Percentiles rank a stretch among this genome's conserved stretches.
Evolutionary conservation across 2,329 filamentous ascomycete genomes (phyloP).

Genomic region (Curvularia sp.): DNA sequence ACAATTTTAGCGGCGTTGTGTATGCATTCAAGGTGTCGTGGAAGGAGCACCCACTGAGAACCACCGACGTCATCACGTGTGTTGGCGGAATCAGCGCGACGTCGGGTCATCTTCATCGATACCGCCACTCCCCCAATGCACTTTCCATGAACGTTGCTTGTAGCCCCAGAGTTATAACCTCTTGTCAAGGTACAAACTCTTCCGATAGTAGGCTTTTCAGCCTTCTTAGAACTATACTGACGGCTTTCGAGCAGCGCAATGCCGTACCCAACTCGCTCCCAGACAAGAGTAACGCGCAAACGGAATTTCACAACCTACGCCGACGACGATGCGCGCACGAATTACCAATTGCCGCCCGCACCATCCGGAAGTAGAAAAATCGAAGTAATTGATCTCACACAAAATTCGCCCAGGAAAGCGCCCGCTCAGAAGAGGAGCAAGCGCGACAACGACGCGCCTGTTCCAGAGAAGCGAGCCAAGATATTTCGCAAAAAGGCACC

Average conservation of each 20-base stretch:
- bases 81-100: slow-evolving; percentile 12
- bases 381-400: slow-evolving; percentile 19
- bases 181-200: not conserved
- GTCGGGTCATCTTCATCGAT: slow-evolving; percentile 3
- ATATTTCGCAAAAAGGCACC: slow-evolving; percentile 53
- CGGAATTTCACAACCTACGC: slow-evolving; percentile 28
- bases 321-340: slow-evolving; percentile 13
- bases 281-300: slow-evolving; percentile 27
- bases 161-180: not conserved
- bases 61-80: slow-evolving; percentile 22
- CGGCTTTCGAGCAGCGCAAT: not conserved
- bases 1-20: not conserved
- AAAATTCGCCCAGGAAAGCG: slow-evolving; percentile 23
- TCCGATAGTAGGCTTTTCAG: not conserved
- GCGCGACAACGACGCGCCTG: slow-evolving; percentile 20
- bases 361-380: slow-evolving; percentile 13
- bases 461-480: slow-evolving; percentile 44
- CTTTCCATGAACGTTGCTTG: not conserved
- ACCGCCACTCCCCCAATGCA: slow-evolving; percentile 6
- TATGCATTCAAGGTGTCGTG: not conserved
- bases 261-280: not conserved
- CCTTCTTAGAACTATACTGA: not conserved
- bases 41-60: not conserved
- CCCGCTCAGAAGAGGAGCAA: slow-evolving; percentile 29
- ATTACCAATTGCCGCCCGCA: slow-evolving; percentile 13